These are phyloP conservation scores for Cryphonectria naterciae DNA, from an alignment of 2,329 filamentous ascomycete species.

Conservation along the genomic window DNA sequence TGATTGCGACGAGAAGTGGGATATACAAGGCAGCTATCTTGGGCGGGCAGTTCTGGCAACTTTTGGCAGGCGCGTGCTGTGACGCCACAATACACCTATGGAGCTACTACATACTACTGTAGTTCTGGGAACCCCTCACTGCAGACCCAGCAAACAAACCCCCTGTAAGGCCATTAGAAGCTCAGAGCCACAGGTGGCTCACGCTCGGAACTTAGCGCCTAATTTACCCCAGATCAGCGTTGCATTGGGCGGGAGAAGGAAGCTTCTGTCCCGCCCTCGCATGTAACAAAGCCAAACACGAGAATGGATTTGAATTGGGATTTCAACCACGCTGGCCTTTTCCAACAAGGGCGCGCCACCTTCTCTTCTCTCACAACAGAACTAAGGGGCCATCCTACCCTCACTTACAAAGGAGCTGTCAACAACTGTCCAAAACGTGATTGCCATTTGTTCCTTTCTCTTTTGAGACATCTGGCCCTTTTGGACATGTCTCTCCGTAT, in stretches of 20 bases:
- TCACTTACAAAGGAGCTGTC: slow-evolving; percentile 6
- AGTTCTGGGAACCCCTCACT: background rate
- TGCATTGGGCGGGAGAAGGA: background rate
- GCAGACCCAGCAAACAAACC: background rate
- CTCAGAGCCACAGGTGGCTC: slow-evolving; percentile 6
- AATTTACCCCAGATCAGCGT: slow-evolving; percentile 1
- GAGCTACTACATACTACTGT: background rate
- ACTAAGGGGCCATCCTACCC: background rate
- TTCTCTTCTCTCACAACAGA: background rate
- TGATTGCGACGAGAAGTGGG: too few species aligned
- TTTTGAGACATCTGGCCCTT: slow-evolving; percentile 16
- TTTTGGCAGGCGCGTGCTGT: background rate
- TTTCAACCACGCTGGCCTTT: slow-evolving; percentile 51
- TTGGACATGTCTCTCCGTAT: slow-evolving; percentile 25
- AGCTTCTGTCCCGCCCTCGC: slow-evolving; percentile 11
- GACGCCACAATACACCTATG: background rate
- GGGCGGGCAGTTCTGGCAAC: slow-evolving; percentile 1
- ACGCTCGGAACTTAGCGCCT: slow-evolving; percentile 5
- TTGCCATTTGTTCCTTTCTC: background rate
- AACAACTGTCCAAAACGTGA: slow-evolving; percentile 13
- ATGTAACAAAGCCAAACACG: background rate
- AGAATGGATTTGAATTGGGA: slow-evolving; percentile 1
- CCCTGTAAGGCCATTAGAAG: background rate
- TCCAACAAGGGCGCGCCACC: slow-evolving; percentile 35
- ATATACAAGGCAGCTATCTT: background rate